phyloP scores from a whole-genome alignment of 352 stramenopile genomes.

The Globisporangium iwayamae region DNA sequence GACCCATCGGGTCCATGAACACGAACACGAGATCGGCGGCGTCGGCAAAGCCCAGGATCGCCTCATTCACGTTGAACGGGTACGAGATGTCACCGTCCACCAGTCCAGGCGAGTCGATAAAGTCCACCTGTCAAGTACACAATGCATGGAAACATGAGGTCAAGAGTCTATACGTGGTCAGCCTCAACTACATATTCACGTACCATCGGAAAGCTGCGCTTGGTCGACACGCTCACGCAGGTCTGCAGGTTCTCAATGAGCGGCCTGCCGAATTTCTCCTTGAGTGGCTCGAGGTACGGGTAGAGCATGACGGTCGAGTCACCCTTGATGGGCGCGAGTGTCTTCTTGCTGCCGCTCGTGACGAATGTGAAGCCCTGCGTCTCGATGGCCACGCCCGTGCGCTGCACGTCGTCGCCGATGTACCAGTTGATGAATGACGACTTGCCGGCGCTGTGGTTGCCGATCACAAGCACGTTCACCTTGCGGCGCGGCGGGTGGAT shows the following conservation, averaged over 20 bases:
- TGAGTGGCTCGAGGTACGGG: slow-evolving; percentile 45
- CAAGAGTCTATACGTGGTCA: background rate
- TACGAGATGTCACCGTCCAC: slow-evolving; percentile 71
- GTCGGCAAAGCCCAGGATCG: slow-evolving; percentile 51
- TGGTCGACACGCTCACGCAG: slow-evolving; percentile 52
- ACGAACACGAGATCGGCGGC: slow-evolving; percentile 62
- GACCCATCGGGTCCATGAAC: slow-evolving; percentile 63
- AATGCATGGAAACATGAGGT: too few species aligned
- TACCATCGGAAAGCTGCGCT: slow-evolving; percentile 43
- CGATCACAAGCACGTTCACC: slow-evolving; percentile 66
- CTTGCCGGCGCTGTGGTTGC: slow-evolving; percentile 74
- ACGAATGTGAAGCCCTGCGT: slow-evolving; percentile 68
- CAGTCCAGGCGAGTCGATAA: slow-evolving; percentile 69
- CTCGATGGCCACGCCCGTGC: slow-evolving; percentile 63
- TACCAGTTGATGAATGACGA: slow-evolving; percentile 79
- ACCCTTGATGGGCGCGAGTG: slow-evolving; percentile 56
- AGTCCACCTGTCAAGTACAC: slow-evolving; percentile 34
- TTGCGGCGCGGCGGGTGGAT: slow-evolving; percentile 57
- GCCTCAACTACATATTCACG: background rate
- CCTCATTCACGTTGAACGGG: slow-evolving; percentile 63
- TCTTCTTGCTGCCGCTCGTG: slow-evolving; percentile 52
- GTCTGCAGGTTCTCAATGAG: slow-evolving; percentile 60
- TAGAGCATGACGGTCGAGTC: slow-evolving; percentile 62
- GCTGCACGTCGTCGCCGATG: slow-evolving; percentile 50
- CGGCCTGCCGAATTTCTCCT: slow-evolving; percentile 52